Base-by-base conservation (phyloP, 1,284 basidiomycete species). In the Trichosporon sp. region DNA sequence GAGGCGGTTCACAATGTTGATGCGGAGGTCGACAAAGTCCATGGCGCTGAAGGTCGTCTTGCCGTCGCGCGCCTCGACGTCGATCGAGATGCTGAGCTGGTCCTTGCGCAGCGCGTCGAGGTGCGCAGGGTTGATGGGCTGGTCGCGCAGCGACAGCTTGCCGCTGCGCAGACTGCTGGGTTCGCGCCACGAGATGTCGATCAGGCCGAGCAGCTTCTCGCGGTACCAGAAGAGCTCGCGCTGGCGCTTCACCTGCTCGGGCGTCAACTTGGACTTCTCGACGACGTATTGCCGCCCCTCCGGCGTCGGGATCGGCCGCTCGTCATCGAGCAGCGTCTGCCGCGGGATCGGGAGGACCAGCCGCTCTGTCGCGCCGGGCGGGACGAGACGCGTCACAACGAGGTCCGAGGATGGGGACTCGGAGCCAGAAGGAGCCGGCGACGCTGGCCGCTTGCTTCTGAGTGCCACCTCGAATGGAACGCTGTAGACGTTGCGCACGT, bases 281-380 rank as follows among this genome's bases (percentile, higher is more conserved):
- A 98, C 90, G 18, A 98, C 90, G 80, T 95, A 98, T 79, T 99
- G 96, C n/a, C 94, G 87, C 69, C 92, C 89, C 3, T 91, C 91
- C 35, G 96, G 84, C 4, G 89, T 89, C 0, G 96, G 96, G 69
- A 98, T 92, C 1, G 91, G 87, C 11, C 89, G 81, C 3, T 86
- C 81, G n/a, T 87, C 87, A 32, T 87, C 85, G 0, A 88, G 76
- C 3, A 97, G 81, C 0, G 86, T 82, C 66, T 92, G 85, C 70
- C 90, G 90, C 74, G 86, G 88, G 56, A 97, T 82, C 0, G 95
- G 93, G 15, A 98, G 83, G 12, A 94, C 84, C 64, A 97, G 85
- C 44, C 92, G 86, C 65, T 90, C 88, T 8, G 90, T 94, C 7
- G 92, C 91, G 5, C 93, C 93, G 25, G 94, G 93, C 0, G 92